These are phyloP conservation scores for Suhomyces xylopsoci DNA, from an alignment of 805 yeast genomes.

Conservation along the genomic window DNA sequence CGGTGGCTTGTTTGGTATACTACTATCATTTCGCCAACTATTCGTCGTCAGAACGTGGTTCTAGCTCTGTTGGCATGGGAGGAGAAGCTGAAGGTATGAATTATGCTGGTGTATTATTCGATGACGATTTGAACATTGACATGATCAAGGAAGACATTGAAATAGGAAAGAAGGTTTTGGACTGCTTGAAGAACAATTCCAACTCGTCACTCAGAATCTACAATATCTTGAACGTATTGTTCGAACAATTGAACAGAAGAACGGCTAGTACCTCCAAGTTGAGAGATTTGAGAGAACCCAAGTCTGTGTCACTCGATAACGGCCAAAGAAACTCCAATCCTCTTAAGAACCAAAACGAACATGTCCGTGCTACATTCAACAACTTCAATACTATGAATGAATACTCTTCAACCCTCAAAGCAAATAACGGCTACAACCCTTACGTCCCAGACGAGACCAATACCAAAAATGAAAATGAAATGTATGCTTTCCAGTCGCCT, in stretches of 20 bases:
- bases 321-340: slow-evolving; percentile 4
- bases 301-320: background rate
- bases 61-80: background rate
- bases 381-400: slow-evolving; percentile 29
- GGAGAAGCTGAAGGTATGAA: slow-evolving; percentile 26
- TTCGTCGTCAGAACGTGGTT: slow-evolving; percentile 14
- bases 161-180: slow-evolving; percentile 71
- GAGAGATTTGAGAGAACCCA: slow-evolving; percentile 5
- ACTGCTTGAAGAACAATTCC: slow-evolving; percentile 66
- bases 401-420: background rate
- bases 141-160: slow-evolving; percentile 73
- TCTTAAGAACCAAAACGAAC: slow-evolving; percentile 13
- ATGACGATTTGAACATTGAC: slow-evolving; percentile 46
- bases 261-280: slow-evolving; percentile 49
- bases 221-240: slow-evolving; percentile 72
- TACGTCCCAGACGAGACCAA: background rate
- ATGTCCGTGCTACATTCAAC: slow-evolving; percentile 21
- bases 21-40: slow-evolving; percentile 60
- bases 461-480: background rate
- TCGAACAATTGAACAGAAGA: slow-evolving; percentile 71
- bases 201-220: slow-evolving; percentile 80
- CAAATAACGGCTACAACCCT: background rate
- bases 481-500: background rate
- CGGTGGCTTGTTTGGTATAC: slow-evolving; percentile 81
- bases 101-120: slow-evolving; percentile 44